These are phyloP conservation scores for Symbiodinium pilosum DNA, from an alignment of 73 alveolate species.

Conservation along the genomic window DNA sequence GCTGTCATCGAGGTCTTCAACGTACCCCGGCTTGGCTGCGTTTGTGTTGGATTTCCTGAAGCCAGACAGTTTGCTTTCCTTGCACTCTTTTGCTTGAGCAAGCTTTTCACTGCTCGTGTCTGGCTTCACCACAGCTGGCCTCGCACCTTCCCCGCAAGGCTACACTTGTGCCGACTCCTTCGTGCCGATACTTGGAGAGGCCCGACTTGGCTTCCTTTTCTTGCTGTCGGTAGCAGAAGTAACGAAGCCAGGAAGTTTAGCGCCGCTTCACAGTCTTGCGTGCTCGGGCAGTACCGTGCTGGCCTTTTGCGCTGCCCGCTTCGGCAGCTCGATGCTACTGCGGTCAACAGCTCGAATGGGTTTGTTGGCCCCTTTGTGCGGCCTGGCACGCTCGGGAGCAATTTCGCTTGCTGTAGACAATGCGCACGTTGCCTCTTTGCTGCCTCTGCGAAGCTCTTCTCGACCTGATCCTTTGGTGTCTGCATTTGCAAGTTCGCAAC, in stretches of 20 bases:
- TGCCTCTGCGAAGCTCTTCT: no score
- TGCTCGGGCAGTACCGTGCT: neutral
- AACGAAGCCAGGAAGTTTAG: neutral
- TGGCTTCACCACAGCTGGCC: neutral
- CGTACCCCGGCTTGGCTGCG: neutral
- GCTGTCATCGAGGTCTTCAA: neutral
- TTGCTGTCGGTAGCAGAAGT: constrained; percentile 1
- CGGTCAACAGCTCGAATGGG: neutral
- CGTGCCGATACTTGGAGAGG: neutral
- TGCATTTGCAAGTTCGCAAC: neutral
- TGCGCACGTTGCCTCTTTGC: neutral
- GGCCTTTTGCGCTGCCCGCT: neutral
- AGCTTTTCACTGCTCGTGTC: neutral
- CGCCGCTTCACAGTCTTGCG: neutral
- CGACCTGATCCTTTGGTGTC: neutral
- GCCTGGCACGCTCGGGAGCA: neutral
- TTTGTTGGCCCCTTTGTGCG: neutral
- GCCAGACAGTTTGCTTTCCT: neutral
- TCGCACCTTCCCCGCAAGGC: neutral
- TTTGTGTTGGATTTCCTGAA: neutral
- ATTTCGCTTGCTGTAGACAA: neutral
- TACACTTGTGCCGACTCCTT: neutral
- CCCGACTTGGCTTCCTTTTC: neutral
- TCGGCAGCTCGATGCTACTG: neutral
- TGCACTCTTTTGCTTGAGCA: neutral